Conservation (phyloP, 176 grass and related monocot genomes). For the Miscanthus lutarioriparius region DNA sequence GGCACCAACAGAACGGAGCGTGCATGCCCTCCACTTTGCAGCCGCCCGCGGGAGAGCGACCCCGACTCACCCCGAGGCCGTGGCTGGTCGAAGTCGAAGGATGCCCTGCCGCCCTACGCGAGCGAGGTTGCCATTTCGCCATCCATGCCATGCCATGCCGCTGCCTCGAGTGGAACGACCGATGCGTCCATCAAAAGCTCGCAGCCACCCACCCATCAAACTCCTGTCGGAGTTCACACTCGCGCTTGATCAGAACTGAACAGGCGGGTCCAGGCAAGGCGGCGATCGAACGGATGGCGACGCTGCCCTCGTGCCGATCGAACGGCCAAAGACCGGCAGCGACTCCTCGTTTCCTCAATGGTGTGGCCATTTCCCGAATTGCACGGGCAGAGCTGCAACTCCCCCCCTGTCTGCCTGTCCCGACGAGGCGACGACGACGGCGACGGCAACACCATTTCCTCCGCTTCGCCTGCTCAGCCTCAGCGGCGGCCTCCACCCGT, state of each 20-base stretch:
- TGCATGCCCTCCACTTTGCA: conserved; percentile 4
- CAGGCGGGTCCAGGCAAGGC: background rate
- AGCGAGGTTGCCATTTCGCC: background rate
- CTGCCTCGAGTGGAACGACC: conserved; percentile 1
- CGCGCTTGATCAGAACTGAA: background rate
- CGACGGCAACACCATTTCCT: background rate
- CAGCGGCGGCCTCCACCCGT: background rate
- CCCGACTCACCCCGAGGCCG: background rate
- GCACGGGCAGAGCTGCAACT: conserved; percentile 15
- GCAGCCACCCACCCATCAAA: background rate
- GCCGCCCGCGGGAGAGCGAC: background rate
- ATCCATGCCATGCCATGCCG: background rate
- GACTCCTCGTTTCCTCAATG: background rate
- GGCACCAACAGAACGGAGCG: background rate
- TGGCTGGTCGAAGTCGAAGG: background rate
- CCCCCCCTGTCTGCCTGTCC: background rate
- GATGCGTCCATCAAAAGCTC: conserved; percentile 1
- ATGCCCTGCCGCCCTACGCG: too few relatives aligned
- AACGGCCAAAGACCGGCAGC: background rate
- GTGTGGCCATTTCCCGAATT: background rate
- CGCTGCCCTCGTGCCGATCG: background rate
- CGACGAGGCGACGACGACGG: background rate
- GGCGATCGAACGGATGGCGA: background rate
- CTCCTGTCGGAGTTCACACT: background rate
- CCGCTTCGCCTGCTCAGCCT: background rate